Evolutionary conservation across 805 yeast species (phyloP), one percentile per base, ranked within the genome.

Genomic region (Debaryomyces castellii): DNA sequence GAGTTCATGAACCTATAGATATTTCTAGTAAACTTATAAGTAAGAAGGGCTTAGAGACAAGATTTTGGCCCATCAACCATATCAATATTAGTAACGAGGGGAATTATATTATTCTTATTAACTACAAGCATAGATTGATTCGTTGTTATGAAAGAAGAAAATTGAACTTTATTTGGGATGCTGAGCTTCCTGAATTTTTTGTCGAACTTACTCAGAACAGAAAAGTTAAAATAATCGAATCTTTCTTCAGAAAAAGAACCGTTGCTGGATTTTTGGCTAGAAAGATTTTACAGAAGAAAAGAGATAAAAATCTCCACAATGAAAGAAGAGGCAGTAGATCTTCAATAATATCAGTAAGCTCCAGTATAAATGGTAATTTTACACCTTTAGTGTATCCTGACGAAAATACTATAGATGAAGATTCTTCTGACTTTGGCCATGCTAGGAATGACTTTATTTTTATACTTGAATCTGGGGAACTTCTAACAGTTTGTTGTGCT

Each of bases 61-160:
- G 76, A 33, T 69, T 78, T 40, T 78, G 88, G 82, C 91, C 90
- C 1, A 72, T 86, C 0, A 76, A 81, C 10, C 77, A 78, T 47
- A 71, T 80, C 17, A 77, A 74, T 16, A 70, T 82, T 57, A 77
- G 87, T 40, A 74, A 76, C 43, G 77, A 80, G 39, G 89, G 90
- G 1, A 76, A 78, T 46, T 76, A 70, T 37, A 74, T 82, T 35
- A 76, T 84, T 0, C 69, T 85, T 10, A 73, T 85, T 45, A 76
- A 79, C 49, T 75, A 70, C 45, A 62, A 62, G 50, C 65, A 65
- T 40, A 82, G 85, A 2, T 57, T 69, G 2, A 67, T 84, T 21
- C 80, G 80, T 50, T 82, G 88, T 50, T 85, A 80, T 75, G 81
- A 85, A 17, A 71, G 89, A 47, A 56, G 67, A 5, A 54, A 76